Base-by-base conservation (phyloP, 1,284 basidiomycete species). In the Pseudozyma pruni region DNA sequence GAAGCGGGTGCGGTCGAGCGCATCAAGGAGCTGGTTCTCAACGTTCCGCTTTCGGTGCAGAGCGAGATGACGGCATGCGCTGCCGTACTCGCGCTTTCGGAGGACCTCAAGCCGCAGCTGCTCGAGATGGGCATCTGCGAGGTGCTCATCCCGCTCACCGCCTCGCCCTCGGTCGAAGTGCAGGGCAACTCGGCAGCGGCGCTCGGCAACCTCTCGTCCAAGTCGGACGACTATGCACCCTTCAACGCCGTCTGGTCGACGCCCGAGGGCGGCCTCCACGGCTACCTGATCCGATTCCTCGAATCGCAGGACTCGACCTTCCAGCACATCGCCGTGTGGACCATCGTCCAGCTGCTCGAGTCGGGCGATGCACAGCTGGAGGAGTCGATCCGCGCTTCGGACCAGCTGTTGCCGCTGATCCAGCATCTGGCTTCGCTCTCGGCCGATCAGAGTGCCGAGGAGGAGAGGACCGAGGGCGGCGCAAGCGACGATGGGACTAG, bases 31-130 rank as follows among this genome's bases (percentile, higher is more conserved):
- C 86, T 99, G 16, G 94, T 98, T 3, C 86, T 98, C 34, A 90
- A 91, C 78, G 95, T 98, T 0, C 94, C 96, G 1, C 89, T 96
- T 85, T 92, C 92, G 69, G 96, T 99, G 10, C 96, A 99, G 84
- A 95, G 93, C 82, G 96, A 98, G 85, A 99, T 99, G 96, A 99
- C 96, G 22, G 96, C 96, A 7, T 98, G 95, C 78, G 91, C 97
- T 20, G 96, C 96, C 17, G 79, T 81, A 19, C 60, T 82, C 6
- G 80, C 80, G 23, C 71, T 81, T 10, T 76, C 73, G 27, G 80
- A 82, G 52, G 80, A 82, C 47, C 74, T 81, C 41, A 82, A 82
- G 66, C 78, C 80, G 9, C 79, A 82, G 48, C 64, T 98, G 43
- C 86, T 99, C 61, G 95, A 99, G 84, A 94, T 98, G 92, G 96